These are phyloP conservation scores for Penicillium mononematosum DNA, from an alignment of 495 filamentous ascomycete genomes.

Conservation along the genomic window DNA sequence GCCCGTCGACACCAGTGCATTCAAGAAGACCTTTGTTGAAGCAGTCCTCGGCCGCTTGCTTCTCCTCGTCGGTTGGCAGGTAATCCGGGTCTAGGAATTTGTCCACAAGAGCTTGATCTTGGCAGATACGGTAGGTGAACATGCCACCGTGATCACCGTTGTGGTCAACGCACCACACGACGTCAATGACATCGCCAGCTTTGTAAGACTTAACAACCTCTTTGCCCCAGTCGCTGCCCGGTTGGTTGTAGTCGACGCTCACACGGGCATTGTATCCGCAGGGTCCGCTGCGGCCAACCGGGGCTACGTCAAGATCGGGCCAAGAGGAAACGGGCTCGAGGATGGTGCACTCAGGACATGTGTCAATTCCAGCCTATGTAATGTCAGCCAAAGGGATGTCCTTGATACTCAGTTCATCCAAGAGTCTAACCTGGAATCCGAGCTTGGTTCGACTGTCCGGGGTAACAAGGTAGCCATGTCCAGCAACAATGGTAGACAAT, in stretches of 20 bases:
- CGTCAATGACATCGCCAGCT: constrained; percentile 47
- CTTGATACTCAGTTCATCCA: not conserved
- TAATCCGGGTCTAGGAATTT: constrained; percentile 50
- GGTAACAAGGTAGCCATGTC: constrained; percentile 48
- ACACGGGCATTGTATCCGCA: constrained; percentile 59
- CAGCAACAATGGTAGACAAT: constrained; percentile 3
- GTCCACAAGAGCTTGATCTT: constrained; percentile 52
- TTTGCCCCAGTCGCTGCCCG: constrained; percentile 45
- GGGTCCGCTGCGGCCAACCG: constrained; percentile 51
- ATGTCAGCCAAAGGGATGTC: not conserved
- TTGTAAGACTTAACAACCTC: constrained; percentile 45
- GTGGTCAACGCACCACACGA: constrained; percentile 58
- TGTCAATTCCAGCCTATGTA: constrained; percentile 46
- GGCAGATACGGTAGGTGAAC: constrained; percentile 58
- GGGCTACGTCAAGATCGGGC: constrained; percentile 48
- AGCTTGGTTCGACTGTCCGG: constrained; percentile 49
- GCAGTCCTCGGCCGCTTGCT: constrained; percentile 55
- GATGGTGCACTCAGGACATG: constrained; percentile 57
- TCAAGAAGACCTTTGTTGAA: constrained; percentile 50
- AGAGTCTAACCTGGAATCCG: constrained; percentile 40
- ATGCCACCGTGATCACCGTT: constrained; percentile 62
- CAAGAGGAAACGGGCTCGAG: constrained; percentile 55
- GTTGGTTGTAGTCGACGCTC: constrained; percentile 56
- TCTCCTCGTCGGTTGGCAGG: constrained; percentile 52
- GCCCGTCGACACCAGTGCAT: constrained; percentile 53